phyloP scores from a whole-genome alignment of 176 grass and related monocot species.

The Calamus simplicifolius region DNA sequence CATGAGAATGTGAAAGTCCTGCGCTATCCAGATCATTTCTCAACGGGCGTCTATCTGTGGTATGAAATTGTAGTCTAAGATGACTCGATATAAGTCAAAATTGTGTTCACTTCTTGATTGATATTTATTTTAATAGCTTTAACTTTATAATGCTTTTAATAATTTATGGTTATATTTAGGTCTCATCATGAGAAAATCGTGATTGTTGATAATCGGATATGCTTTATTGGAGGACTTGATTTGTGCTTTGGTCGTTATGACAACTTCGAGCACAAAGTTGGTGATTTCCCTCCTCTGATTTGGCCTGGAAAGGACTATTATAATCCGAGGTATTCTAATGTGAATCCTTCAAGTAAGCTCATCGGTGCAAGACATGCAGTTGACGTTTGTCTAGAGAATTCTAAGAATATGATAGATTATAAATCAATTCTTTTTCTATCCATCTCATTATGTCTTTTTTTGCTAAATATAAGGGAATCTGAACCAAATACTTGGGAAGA shows the following conservation, averaged over 20 bases:
- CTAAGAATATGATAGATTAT: too few relatives aligned
- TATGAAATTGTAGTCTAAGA: slow-evolving; percentile 10
- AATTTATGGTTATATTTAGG: slow-evolving; percentile 32
- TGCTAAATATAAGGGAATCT: slow-evolving; percentile 44
- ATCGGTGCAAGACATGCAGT: too few relatives aligned
- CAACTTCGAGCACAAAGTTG: slow-evolving; percentile 56
- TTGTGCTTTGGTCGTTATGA: slow-evolving; percentile 90
- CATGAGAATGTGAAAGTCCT: slow-evolving; percentile 92
- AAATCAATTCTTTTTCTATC: slow-evolving; percentile 1
- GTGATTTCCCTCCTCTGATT: slow-evolving; percentile 40
- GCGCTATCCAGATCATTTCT: slow-evolving; percentile 86
- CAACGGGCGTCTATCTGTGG: slow-evolving; percentile 75
- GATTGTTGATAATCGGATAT: slow-evolving; percentile 76
- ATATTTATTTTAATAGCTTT: background rate
- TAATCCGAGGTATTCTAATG: slow-evolving; percentile 53
- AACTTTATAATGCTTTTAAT: too few relatives aligned
- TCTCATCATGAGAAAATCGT: slow-evolving; percentile 95
- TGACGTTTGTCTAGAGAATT: too few relatives aligned
- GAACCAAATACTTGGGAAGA: slow-evolving; percentile 92
- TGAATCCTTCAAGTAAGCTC: background rate
- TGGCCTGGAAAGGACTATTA: slow-evolving; percentile 97
- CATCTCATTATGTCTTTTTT: slow-evolving; percentile 13
- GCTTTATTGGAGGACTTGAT: slow-evolving; percentile 80
- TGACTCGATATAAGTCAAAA: too few relatives aligned
- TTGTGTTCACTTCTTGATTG: background rate